A percentile compares a stretch with the other conserved stretches of the same genome.
Conservation (phyloP, 441 rosid species). For the Adansonia madagascariensis region DNA sequence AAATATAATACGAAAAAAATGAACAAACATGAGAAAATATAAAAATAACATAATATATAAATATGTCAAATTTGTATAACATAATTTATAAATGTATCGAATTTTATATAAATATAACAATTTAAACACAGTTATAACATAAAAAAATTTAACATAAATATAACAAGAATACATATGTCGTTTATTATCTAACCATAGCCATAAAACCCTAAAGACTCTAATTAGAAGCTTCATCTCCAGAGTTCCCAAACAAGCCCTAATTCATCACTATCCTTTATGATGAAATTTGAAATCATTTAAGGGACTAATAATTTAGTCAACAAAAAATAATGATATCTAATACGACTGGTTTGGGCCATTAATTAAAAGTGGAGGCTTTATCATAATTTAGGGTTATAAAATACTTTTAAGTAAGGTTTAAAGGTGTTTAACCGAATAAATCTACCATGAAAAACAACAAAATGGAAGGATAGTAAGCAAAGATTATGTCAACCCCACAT, state of each 20-base stretch:
- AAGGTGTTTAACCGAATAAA: conserved; percentile 4
- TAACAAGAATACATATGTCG: too few relatives aligned
- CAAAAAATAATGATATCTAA: conserved; percentile 11
- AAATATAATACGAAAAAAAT: not conserved
- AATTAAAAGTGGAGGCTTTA: conserved; percentile 20
- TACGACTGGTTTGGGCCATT: conserved; percentile 20
- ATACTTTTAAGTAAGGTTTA: conserved; percentile 6
- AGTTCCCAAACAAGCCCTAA: not conserved
- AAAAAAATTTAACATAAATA: too few relatives aligned
- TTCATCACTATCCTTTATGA: conserved; percentile 20
- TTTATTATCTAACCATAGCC: not conserved
- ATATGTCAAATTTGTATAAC: too few relatives aligned
- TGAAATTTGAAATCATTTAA: conserved; percentile 10
- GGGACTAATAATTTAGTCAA: conserved; percentile 27
- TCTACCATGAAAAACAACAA: conserved; percentile 16
- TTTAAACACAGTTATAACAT: too few relatives aligned
- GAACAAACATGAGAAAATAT: too few relatives aligned
- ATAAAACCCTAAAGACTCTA: not conserved
- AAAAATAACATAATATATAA: too few relatives aligned
- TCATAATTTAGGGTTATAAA: not conserved
- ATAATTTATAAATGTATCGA: not conserved
- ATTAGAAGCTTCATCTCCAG: not conserved
- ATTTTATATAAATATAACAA: too few relatives aligned
- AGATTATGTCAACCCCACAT: conserved; percentile 32
- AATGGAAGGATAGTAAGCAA: not conserved